These are phyloP conservation scores for Calonectria pseudoreteaudii DNA, from an alignment of 2,329 filamentous ascomycete genomes.

Conservation along the genomic window DNA sequence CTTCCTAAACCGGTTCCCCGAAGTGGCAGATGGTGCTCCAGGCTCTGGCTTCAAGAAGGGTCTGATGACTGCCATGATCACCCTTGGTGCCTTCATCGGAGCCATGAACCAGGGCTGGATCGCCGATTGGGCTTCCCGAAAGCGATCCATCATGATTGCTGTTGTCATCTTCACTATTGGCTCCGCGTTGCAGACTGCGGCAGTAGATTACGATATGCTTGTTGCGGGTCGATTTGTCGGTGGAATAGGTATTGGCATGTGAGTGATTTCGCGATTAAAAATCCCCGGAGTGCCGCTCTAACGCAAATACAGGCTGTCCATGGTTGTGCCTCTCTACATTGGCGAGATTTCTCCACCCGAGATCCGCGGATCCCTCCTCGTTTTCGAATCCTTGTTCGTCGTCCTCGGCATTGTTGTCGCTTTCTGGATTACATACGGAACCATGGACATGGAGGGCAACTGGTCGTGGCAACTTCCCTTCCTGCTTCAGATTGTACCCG, in stretches of 20 bases:
- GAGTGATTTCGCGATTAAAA: not conserved
- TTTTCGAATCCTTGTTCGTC: slow-evolving; percentile 52
- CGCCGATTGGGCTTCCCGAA: slow-evolving; percentile 47
- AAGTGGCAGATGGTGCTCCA: slow-evolving; percentile 47
- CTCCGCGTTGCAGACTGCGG: slow-evolving; percentile 56
- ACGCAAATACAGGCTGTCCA: slow-evolving; percentile 35
- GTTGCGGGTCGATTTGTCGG: slow-evolving; percentile 56
- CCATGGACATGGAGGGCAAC: slow-evolving; percentile 38
- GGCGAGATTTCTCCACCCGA: slow-evolving; percentile 61
- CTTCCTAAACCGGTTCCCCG: slow-evolving; percentile 47
- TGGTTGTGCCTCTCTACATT: slow-evolving; percentile 56
- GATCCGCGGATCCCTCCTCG: slow-evolving; percentile 59
- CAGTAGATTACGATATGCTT: slow-evolving; percentile 54
- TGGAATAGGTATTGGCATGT: slow-evolving; percentile 57
- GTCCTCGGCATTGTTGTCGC: slow-evolving; percentile 46
- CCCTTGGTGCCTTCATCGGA: slow-evolving; percentile 60
- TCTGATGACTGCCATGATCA: slow-evolving; percentile 62
- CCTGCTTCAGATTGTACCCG: slow-evolving; percentile 44
- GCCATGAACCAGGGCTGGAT: slow-evolving; percentile 56
- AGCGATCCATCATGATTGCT: slow-evolving; percentile 48
- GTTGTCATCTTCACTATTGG: slow-evolving; percentile 53
- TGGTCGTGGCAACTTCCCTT: slow-evolving; percentile 47
- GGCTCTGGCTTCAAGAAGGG: slow-evolving; percentile 53
- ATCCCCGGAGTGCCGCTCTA: not conserved
- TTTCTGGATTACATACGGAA: slow-evolving; percentile 48